Percentiles rank a stretch among this genome's conserved stretches.
Evolutionary conservation across 495 filamentous ascomycete genomes (phyloP).

Genomic region (Neurospora sp.): DNA sequence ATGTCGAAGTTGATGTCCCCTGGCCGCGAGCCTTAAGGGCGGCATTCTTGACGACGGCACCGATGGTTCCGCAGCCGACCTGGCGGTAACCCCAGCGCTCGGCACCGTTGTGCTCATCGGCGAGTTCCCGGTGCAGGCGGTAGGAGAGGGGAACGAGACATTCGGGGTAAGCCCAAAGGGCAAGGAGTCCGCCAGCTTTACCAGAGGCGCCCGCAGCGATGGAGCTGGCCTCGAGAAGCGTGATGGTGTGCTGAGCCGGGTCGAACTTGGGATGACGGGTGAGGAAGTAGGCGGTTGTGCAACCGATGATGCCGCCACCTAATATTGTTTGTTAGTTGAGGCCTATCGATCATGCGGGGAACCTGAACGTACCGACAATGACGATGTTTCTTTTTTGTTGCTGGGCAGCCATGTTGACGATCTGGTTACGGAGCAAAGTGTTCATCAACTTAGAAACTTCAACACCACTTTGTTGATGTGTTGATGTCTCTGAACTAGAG

Average conservation of each 20-base stretch:
- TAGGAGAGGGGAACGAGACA: constrained; percentile 83
- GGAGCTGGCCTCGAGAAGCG: constrained; percentile 76
- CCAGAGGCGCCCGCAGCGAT: constrained; percentile 90
- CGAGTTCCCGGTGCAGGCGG: constrained; percentile 69
- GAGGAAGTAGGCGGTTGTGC: constrained; percentile 86
- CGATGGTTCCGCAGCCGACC: constrained; percentile 64
- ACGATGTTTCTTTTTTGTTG: constrained; percentile 50
- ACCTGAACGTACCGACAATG: constrained; percentile 47
- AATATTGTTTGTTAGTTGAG: background rate
- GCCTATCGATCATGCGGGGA: background rate
- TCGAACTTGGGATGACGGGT: constrained; percentile 81
- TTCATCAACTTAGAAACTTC: background rate
- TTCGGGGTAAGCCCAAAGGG: constrained; percentile 83
- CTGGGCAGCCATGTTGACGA: constrained; percentile 10
- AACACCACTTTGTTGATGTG: background rate
- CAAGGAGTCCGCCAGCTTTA: constrained; percentile 88
- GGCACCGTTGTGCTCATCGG: constrained; percentile 73
- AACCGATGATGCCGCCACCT: constrained; percentile 95
- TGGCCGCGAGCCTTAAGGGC: constrained; percentile 17
- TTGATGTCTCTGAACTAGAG: background rate
- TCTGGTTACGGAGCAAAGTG: background rate
- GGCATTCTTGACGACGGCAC: constrained; percentile 42
- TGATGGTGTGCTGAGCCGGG: constrained; percentile 64
- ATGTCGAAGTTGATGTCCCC: constrained; percentile 9
- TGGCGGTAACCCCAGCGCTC: constrained; percentile 82